These are phyloP conservation scores for Drechslerella dactyloides DNA, from an alignment of 2,329 filamentous ascomycete genomes.

Conservation along the genomic window DNA sequence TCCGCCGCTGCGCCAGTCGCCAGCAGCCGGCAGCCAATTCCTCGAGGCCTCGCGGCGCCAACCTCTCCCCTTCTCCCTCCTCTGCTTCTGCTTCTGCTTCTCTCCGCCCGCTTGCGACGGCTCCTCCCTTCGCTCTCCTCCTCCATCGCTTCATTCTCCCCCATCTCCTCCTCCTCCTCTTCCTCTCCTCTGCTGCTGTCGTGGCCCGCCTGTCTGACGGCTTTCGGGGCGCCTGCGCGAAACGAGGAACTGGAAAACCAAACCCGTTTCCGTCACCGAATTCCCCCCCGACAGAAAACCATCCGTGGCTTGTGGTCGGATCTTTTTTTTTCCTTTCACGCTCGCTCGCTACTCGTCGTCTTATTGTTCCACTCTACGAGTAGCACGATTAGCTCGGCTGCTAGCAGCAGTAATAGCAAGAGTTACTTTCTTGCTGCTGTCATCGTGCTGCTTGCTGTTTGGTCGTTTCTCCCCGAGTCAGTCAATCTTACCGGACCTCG, in stretches of 20 bases:
- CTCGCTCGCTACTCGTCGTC: neutral
- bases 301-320: conserved; percentile 3
- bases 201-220: conserved; percentile 6
- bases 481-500: neutral
- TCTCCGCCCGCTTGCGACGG: conserved; percentile 33
- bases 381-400: neutral
- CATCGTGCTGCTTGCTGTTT: neutral
- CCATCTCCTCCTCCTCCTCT: conserved; percentile 41
- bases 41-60: conserved; percentile 26
- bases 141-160: conserved; percentile 24
- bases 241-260: neutral
- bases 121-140: conserved; percentile 13
- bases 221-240: neutral
- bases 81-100: conserved; percentile 35
- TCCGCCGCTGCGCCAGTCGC: neutral
- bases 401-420: too few relatives aligned
- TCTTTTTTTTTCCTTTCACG: too few relatives aligned
- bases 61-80: conserved; percentile 25
- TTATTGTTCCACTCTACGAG: neutral
- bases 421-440: neutral
- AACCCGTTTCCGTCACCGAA: neutral
- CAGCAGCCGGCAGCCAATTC: conserved; percentile 20
- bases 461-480: neutral
- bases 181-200: conserved; percentile 23
- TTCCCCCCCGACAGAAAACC: too few relatives aligned